phyloP scores from a whole-genome alignment of 148 eudicot genomes.

The Beta vulgaris region DNA sequence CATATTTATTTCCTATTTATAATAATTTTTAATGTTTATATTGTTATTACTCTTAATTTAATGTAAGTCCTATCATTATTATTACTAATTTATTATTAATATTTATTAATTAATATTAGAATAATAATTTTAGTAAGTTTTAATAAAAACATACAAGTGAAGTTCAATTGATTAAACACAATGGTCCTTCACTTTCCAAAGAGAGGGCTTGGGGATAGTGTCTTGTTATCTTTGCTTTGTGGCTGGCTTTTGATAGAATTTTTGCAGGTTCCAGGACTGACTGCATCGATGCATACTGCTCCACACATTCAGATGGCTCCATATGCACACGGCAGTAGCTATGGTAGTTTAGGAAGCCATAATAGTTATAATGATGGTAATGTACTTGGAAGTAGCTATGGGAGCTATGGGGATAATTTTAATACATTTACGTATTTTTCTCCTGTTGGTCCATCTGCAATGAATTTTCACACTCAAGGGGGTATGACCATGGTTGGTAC shows the following conservation, averaged over 20 bases:
- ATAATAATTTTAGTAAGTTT: too few relatives aligned
- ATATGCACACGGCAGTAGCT: constrained; percentile 74
- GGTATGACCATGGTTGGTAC: constrained; percentile 64
- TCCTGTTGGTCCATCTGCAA: constrained; percentile 77
- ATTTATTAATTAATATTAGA: too few relatives aligned
- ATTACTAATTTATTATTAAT: too few relatives aligned
- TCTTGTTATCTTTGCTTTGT: not conserved
- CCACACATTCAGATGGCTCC: constrained; percentile 63
- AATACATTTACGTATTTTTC: constrained; percentile 73
- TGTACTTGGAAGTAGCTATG: constrained; percentile 77
- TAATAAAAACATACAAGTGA: too few relatives aligned
- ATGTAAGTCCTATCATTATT: too few relatives aligned
- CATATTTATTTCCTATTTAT: too few relatives aligned
- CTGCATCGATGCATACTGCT: constrained; percentile 43
- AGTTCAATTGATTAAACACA: too few relatives aligned
- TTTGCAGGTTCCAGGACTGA: constrained; percentile 67
- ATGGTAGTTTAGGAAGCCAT: constrained; percentile 96
- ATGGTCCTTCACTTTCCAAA: not conserved
- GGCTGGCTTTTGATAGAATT: constrained; percentile 16
- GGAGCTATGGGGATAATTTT: constrained; percentile 86
- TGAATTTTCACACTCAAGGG: constrained; percentile 60
- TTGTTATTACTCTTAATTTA: too few relatives aligned
- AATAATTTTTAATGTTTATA: too few relatives aligned
- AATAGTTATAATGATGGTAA: constrained; percentile 82
- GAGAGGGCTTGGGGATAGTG: not conserved